These are phyloP conservation scores for Hanseniaspora occidentalis DNA, from an alignment of 805 yeast genomes.

Conservation along the genomic window DNA sequence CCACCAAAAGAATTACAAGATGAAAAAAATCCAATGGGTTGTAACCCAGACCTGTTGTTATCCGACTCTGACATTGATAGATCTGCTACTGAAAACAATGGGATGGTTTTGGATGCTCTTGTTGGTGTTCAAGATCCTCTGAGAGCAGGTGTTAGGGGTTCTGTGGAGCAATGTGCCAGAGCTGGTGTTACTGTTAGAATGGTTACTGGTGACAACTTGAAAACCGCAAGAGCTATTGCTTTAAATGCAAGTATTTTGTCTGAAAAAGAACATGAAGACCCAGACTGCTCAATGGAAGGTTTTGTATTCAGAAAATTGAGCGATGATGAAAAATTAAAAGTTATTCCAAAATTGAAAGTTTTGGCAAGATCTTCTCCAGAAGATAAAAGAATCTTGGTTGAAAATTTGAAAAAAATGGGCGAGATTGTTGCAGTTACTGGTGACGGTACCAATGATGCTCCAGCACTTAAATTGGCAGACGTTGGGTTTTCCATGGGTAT, in stretches of 20 bases:
- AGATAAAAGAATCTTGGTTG: slow-evolving; percentile 81
- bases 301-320: slow-evolving; percentile 68
- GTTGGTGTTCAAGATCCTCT: slow-evolving; percentile 95
- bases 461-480: slow-evolving; percentile 91
- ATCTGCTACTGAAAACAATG: slow-evolving; percentile 16
- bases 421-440: slow-evolving; percentile 99
- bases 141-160: slow-evolving; percentile 78
- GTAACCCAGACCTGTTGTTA: slow-evolving; percentile 31
- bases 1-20: slow-evolving; percentile 45
- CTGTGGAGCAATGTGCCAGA: slow-evolving; percentile 69
- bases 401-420: slow-evolving; percentile 61
- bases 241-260: slow-evolving; percentile 62
- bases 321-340: slow-evolving; percentile 37
- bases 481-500: slow-evolving; percentile 99
- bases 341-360: slow-evolving; percentile 70
- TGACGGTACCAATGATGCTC: slow-evolving; percentile 98
- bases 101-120: slow-evolving; percentile 51
- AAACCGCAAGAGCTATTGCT: slow-evolving; percentile 89
- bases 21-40: slow-evolving; percentile 25
- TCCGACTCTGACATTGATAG: slow-evolving; percentile 21
- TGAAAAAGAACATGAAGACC: slow-evolving; percentile 37
- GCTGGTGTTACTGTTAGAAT: slow-evolving; percentile 95
- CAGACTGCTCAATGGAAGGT: slow-evolving; percentile 76
- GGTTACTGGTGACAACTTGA: slow-evolving; percentile 95
- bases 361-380: slow-evolving; percentile 94